Base-by-base conservation (phyloP, 768 basidiomycete species). In the Russula ochroleuca region DNA sequence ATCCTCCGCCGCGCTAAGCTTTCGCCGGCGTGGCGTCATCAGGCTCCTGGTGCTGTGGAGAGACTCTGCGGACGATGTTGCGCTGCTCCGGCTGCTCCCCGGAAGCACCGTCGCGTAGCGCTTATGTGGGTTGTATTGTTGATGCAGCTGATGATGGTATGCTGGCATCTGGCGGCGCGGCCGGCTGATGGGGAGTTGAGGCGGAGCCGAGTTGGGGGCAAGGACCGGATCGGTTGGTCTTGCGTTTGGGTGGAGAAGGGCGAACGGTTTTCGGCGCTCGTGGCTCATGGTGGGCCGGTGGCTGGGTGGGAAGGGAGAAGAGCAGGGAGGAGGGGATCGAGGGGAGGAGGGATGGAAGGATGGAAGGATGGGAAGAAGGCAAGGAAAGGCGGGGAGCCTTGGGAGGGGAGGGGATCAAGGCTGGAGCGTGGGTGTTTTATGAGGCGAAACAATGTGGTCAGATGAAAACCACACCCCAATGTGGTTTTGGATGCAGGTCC, bases 1-100 rank as follows among this genome's bases (percentile, higher is more conserved):
- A 38, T 67, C 66, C 54, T 65, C 63, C 1, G 66, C 66, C 8
- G 64, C 59, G 45, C 66, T 67, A 15, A 67, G 59, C 50, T 67
- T 67, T 14, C 66, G 66, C 21, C 55, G 63, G 2, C 66, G 58
- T 0, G 59, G 47, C 1, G 64, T 59, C 4, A 57, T 43, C n/a
- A 54, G 58, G 58, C 52, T 35, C 5, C 40, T 25, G 19, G 13
- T 43, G 21, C 57, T 65, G 41, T 59, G 52, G 14, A 64, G 45
- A 9, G 65, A 65, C 37, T 65, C 56, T 15, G 63, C 57, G 21
- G 65, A 66, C 2, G 65, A 64, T 6, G 57, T 64, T 37, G 63
- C 63, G 54, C 62, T 67, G 33, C 62, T 64, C n/a, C 65, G 64
- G 40, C 53, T 56, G 47, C 62, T 65, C n/a, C 62, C 48, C 1